Evolutionary conservation across 257 asterid species (phyloP), one percentile per base, ranked within the genome.

Genomic region (Penstemon davidsonii): DNA sequence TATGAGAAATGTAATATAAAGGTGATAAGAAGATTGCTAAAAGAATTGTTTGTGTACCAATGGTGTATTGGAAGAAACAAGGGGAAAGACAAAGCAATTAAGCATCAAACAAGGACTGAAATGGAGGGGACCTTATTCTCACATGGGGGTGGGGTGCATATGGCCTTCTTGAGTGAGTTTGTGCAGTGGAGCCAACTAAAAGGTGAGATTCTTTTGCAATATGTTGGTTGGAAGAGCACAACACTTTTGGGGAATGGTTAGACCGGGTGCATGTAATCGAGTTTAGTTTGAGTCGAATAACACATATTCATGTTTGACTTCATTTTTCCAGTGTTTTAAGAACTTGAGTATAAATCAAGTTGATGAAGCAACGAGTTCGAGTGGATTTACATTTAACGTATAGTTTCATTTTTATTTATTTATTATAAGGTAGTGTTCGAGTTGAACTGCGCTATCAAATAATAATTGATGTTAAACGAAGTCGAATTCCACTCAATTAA

Each of bases 121-220:
- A 75, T 67, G 78, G 90, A 25, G 91, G 96, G 97, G 87, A 86
- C 92, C 90, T 80, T 86, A 64, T 66, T 66, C 41, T 86, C 96
- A 90, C 97, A 90, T 90, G 96, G 96, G 84, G 90, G 33, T 80
- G 94, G 94, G 88, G 86, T 68, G 43, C 62, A 44, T 43, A 53
- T 53, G 33, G 33, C 2, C 70, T 73, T 62, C 15, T 33, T 25
- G 2, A 25, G 33, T 78, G 70, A 70, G 53, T 78, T 72, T 67
- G 68, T 71, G 76, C 65, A 78, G 84, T 87, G 93, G 18, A 15
- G 87, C 87, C 95, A 82, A 70, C 79, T 73, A 71, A 84, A 81
- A 77, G 87, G 78, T 81, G 75, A 81, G 88, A 88, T 90, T 83
- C 94, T 77, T 78, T 76, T 66, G 87, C 95, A 83, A 78, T 82